Evolutionary conservation across 495 filamentous ascomycete genomes (phyloP), one percentile per base, ranked within the genome.

Genomic region (Podospora appendiculata): DNA sequence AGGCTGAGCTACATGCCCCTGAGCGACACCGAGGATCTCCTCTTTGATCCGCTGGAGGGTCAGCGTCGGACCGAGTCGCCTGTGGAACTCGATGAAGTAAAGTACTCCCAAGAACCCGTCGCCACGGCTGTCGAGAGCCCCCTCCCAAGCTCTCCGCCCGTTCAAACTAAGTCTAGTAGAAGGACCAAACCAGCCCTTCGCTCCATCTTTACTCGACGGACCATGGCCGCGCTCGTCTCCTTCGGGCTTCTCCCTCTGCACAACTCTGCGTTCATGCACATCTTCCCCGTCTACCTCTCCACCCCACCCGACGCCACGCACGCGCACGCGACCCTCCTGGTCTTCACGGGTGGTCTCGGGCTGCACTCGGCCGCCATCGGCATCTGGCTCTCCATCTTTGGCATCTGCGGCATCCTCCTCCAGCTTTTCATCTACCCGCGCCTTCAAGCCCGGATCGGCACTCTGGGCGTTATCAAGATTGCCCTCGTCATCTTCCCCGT

Each of bases 201-300:
- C 14, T 68, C 70, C 16, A 84, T 87, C 34, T 86, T 80, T 70
- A 85, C 84, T 0, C 70, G 68, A 13, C 83, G 84, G 42, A 75
- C 89, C 7, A 53, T 84, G 17, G 64, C 77, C 8, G 85, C 85
- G 0, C 67, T 90, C 1, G 58, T 87, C 35, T 74, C 77, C 4
- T 84, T 89, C 35, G 80, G 78, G 39, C 71, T 89, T 8, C 71
- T 91, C 13, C 79, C 83, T n/a, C 73, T 88, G 55, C 88, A 92
- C 63, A 82, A 84, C 35, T 79, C 83, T 36, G 83, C 87, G 8
- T 92, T 88, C 73, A 53, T 53, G 51, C 51, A 53, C 44, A 74
- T 90, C 58, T 85, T 85, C 43, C 87, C 85, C 46, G 76, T 87
- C 19, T 88, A 86, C 62, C 70, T 92, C 47, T 84, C 83, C 8